Base-by-base conservation (phyloP, 495 filamentous ascomycete species). In the Penicillium lividum region DNA sequence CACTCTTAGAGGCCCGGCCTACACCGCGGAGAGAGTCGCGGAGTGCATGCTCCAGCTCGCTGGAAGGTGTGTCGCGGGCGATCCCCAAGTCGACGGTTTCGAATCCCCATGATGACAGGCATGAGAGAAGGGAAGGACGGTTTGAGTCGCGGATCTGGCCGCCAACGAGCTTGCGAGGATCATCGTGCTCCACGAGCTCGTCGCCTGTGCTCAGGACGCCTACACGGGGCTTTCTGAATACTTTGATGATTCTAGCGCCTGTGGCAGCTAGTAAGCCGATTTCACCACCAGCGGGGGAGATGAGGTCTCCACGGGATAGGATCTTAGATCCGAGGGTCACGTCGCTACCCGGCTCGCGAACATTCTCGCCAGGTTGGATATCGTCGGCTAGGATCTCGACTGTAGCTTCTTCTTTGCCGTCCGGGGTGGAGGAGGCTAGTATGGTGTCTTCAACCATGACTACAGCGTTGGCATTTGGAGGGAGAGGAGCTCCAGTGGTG, bases 391-490 rank as follows among this genome's bases (percentile, higher is more conserved):
- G 73, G 29, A 98, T 93, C 67, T 96, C 89, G 9, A 98, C 82
- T 27, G 89, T 87, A 16, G 85, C 86, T 72, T 98, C 94, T 72
- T 98, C 94, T 56, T 82, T 79, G 4, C 86, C 89, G 60, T 93
- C 91, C 0, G 89, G 85, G 1, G 90, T 95, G 65, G 80, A 81
- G 4, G 80, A 83, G 40, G 79, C 84, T 10, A 98, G 72, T 2
- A 84, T 74, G 0, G 94, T 98, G 65, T 98, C 94, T 75, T 98
- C 94, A 3, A 98, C 94, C 95, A 98, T 98, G 22, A 97, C 89
- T 15, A 98, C 93, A 3, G 92, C 86, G 40, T 89, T 96, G 11
- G 94, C 91, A 5, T 93, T 91, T 0, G 86, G 84, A 4, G 95
- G 94, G 3, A 98, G 76, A 11, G 94, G 93, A 5, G 95, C 94